Base-by-base conservation (phyloP, 306 rosid genomes). In the Biancaea sappan region DNA sequence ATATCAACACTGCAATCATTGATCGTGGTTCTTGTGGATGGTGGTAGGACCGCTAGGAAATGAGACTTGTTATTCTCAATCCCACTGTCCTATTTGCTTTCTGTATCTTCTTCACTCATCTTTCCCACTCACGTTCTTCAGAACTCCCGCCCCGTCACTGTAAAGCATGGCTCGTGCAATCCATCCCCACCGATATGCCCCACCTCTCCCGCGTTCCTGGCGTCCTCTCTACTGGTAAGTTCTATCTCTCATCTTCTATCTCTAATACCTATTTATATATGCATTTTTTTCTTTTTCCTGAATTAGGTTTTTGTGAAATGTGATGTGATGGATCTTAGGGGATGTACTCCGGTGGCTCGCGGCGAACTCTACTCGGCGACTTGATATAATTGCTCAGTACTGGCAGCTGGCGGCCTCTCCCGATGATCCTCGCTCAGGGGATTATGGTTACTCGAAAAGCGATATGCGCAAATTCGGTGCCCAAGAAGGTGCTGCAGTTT, bases 331-430 rank as follows among this genome's bases (percentile, higher is more conserved):
- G 11, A 32, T 28, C 59, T 46, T 50, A 94, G 98, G 88, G 68
- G 98, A 91, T 66, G 98, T 94, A 74, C 88, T 94, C 22, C 88
- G 74, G 8, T 90, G 98, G 98, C 51, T 94, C 59, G 97, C 95
- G 13, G 83, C 68, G 48, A 94, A 94, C 82, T 87, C 98, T 13
- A 77, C 96, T 19, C 26, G 41, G 66, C 86, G 75, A 21, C 88
- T 94, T 21, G 96, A 91, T 78, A 79, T 94, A 56, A 91, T 83
- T 58, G 95, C 97, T 37, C 95, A 88, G 75, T 94, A 94, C 57
- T 94, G 98, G 98, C 86, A 91, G 51, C 79, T 94, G 2, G 37
- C 72, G 15, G 90, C 96, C 56, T 71, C 71, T 7, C 91, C 96
- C 0, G 2, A 84, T 2, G 89, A 91, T 76, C 74, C 90, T 80